Base-by-base conservation (phyloP, 83 land plant genomes). In the Thuja plicata region DNA sequence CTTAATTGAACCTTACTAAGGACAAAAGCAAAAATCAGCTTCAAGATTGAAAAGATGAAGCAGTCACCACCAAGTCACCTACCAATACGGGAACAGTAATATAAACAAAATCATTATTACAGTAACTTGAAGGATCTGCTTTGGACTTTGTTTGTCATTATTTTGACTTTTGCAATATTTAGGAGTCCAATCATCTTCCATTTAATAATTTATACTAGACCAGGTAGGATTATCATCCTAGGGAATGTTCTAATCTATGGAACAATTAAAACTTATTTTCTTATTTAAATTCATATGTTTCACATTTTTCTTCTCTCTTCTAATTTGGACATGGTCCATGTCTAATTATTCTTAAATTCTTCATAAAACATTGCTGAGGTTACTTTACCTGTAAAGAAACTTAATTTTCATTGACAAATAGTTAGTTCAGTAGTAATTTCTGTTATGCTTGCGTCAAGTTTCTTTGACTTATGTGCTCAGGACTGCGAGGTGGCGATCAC, bases 401-500 rank as follows among this genome's bases (percentile, higher is more conserved):
- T 82, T 82, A 8, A n/a, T 46, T 46, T 86, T 86, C 46, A 37
- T 57, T 86, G 37, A 32, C 60, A 5, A n/a, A 41, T 46, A 57
- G 45, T 7, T 24, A 37, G 3, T 86, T 60, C 57, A 37, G 41
- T 57, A 40, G 37, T 60, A 15, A 57, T 17, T 37, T 86, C 41
- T 24, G 74, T 40, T 57, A 57, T 86, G 3, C 27, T 12, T 86
- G 41, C 37, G 37, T 57, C 60, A 35, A 57, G 24, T 78, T 86
- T 86, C 76, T 40, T n/a, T 57, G 55, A 11, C 54, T 79, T 38
- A 88, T 88, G 35, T 0, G 15, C 73, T 35, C 92, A 98, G 99
- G 93, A 96, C 99, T 84, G 96, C 96, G 40, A 91, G 89, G 77
- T 98, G 99, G 99, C 94, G 99, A 90, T 85, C 99, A 32, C 86